Conservation (phyloP, 306 rosid species). For the Glycine latifolia region DNA sequence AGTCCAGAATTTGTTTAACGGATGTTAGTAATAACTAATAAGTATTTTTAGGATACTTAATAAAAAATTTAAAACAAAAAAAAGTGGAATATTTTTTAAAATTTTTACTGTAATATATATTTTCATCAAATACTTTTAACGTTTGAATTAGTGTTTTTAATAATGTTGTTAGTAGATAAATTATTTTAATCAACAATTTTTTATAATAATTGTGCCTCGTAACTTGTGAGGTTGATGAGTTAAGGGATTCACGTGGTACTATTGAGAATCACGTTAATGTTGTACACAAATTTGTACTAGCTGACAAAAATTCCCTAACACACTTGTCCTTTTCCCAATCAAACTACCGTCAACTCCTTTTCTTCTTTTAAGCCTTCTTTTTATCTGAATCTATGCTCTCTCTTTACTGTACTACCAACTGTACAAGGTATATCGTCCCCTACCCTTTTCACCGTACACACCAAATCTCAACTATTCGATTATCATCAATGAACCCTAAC, state of each 20-base stretch:
- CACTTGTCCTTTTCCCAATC: conserved; percentile 39
- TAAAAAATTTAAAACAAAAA: not conserved
- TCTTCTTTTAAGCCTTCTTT: not conserved
- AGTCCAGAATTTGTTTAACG: no score
- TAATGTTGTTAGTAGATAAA: not conserved
- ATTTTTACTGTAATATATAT: no score
- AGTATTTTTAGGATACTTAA: not conserved
- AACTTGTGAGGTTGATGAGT: no score
- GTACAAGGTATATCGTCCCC: no score
- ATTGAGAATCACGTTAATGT: conserved; percentile 37
- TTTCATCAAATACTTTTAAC: not conserved
- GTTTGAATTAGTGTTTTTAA: not conserved
- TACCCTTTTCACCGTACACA: no score
- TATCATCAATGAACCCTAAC: no score
- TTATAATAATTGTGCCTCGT: not conserved
- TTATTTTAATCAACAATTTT: not conserved
- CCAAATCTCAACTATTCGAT: no score
- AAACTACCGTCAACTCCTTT: conserved; percentile 38
- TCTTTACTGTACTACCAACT: no score
- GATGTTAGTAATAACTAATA: no score
- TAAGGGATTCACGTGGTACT: conserved; percentile 35
- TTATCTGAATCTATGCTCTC: no score
- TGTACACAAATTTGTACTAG: conserved; percentile 23
- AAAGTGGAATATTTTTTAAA: no score
- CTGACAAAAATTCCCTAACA: conserved; percentile 57